phyloP scores from a whole-genome alignment of 148 eudicot species.

The Diospyros lotus region DNA sequence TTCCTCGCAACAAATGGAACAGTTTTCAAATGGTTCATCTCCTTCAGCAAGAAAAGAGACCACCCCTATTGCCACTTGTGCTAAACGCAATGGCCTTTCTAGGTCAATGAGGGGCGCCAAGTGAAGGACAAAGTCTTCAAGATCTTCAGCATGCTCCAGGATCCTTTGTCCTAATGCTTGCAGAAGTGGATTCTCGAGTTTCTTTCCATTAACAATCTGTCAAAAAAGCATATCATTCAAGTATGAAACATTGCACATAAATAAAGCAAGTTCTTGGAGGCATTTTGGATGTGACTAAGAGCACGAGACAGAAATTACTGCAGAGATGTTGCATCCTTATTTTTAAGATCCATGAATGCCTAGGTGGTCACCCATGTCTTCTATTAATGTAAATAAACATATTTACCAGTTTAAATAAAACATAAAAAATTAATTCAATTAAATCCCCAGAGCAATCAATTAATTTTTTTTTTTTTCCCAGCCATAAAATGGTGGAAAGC shows the following conservation, averaged over 20 bases:
- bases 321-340: neutral
- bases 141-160: slow-evolving; percentile 39
- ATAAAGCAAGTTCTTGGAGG: neutral
- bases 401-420: no score
- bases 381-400: no score
- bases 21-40: slow-evolving; percentile 34
- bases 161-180: slow-evolving; percentile 59
- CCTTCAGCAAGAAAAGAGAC: slow-evolving; percentile 32
- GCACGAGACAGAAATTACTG: neutral
- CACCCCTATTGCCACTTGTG: slow-evolving; percentile 66
- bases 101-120: slow-evolving; percentile 38
- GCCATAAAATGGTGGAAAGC: no score
- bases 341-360: neutral
- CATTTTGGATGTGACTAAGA: neutral
- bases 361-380: neutral
- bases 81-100: slow-evolving; percentile 47
- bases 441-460: neutral
- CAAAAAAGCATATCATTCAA: slow-evolving; percentile 16
- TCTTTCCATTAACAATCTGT: slow-evolving; percentile 51
- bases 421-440: no score
- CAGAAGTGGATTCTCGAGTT: slow-evolving; percentile 48
- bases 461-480: neutral
- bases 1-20: slow-evolving; percentile 71
- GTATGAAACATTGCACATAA: neutral
- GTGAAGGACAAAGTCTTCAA: slow-evolving; percentile 53